These are phyloP conservation scores for Monilinia aucupariae DNA, from an alignment of 2,329 filamentous ascomycete species.

Conservation along the genomic window DNA sequence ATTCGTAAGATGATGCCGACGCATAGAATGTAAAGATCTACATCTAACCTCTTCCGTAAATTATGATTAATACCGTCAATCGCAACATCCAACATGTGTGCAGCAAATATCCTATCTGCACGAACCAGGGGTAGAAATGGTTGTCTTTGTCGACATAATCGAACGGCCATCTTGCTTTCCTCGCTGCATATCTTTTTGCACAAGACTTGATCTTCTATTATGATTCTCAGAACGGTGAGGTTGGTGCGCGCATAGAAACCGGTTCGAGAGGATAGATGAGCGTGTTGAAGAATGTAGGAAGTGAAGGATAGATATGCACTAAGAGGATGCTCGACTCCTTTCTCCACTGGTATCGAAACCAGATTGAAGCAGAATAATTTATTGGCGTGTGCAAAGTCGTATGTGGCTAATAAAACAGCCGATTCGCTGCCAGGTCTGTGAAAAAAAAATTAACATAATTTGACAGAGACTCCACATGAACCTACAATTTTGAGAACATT, in stretches of 20 bases:
- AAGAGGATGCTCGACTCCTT: conserved; percentile 67
- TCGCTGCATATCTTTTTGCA: conserved; percentile 81
- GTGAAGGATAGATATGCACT: conserved; percentile 79
- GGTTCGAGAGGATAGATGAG: conserved; percentile 73
- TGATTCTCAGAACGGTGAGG: conserved; percentile 75
- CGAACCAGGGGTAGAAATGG: conserved; percentile 74
- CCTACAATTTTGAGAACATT: conserved; percentile 73
- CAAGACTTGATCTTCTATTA: conserved; percentile 78
- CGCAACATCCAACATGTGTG: conserved; percentile 77
- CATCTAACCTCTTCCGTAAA: conserved; percentile 75
- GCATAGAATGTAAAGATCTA: conserved; percentile 75
- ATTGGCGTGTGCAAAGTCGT: conserved; percentile 91
- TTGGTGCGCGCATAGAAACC: conserved; percentile 80
- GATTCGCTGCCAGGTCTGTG: conserved; percentile 71
- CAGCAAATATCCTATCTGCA: conserved; percentile 66
- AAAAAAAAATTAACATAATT: conserved; percentile 25
- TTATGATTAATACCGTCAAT: conserved; percentile 94
- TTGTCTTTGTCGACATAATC: conserved; percentile 82
- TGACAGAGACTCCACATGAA: conserved; percentile 22
- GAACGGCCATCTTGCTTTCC: conserved; percentile 66
- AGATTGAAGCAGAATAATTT: conserved; percentile 90
- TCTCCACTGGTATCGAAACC: conserved; percentile 58
- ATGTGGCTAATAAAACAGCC: conserved; percentile 75
- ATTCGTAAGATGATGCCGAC: conserved; percentile 78
- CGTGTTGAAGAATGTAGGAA: conserved; percentile 91